Conservation (phyloP, 441 rosid species). For the Dalechampia spathulata region DNA sequence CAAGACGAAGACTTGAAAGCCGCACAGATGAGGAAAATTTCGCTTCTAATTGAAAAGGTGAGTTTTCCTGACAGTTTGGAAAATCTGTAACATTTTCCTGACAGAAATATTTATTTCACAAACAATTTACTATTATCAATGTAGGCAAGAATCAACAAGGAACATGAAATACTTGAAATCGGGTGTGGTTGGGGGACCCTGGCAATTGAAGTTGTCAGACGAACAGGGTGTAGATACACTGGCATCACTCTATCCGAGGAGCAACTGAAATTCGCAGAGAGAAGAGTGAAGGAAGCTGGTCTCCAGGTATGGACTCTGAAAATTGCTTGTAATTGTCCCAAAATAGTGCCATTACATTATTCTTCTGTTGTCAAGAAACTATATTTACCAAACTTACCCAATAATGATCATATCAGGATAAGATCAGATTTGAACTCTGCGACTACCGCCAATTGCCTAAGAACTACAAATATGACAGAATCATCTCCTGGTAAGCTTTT, state of each 20-base stretch:
- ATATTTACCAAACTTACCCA: not conserved
- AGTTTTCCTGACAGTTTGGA: slow-evolving; percentile 14
- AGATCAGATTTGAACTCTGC: slow-evolving; percentile 47
- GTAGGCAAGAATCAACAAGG: slow-evolving; percentile 54
- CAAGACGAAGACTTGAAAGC: slow-evolving; percentile 51
- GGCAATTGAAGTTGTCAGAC: slow-evolving; percentile 68
- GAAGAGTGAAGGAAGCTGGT: slow-evolving; percentile 69
- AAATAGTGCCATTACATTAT: too few relatives aligned
- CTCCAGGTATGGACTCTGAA: slow-evolving; percentile 41
- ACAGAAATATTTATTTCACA: not conserved
- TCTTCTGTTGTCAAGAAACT: too few relatives aligned
- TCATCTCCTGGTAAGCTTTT: slow-evolving; percentile 58
- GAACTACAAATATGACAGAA: slow-evolving; percentile 50
- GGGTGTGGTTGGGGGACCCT: slow-evolving; percentile 96
- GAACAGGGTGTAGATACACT: slow-evolving; percentile 75
- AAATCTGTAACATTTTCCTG: not conserved
- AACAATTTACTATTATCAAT: not conserved
- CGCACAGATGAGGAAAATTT: slow-evolving; percentile 71
- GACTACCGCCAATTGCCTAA: slow-evolving; percentile 64
- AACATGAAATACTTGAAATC: slow-evolving; percentile 74
- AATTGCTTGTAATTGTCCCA: not conserved
- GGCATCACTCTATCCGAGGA: slow-evolving; percentile 73
- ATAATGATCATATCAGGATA: slow-evolving; percentile 32
- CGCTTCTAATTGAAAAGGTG: slow-evolving; percentile 65
- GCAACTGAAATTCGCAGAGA: slow-evolving; percentile 62